phyloP scores from a whole-genome alignment of 495 filamentous ascomycete species.

The Talaromyces adpressus region DNA sequence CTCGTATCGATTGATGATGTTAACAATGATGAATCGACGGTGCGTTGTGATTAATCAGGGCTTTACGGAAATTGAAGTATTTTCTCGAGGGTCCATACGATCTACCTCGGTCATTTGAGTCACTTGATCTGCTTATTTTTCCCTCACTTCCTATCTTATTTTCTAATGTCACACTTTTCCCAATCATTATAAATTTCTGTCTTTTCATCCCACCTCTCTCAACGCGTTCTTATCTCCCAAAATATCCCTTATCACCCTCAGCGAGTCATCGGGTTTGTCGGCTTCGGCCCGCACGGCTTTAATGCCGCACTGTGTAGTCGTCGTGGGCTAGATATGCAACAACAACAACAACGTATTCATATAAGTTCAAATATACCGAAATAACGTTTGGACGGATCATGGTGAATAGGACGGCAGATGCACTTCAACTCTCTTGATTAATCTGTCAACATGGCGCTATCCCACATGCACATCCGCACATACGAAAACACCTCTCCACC shows the following conservation, averaged over 20 bases:
- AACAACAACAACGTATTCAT: background rate
- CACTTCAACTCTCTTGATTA: background rate
- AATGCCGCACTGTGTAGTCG: background rate
- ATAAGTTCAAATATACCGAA: background rate
- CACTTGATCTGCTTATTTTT: no score
- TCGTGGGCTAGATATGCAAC: background rate
- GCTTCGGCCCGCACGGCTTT: conserved; percentile 14
- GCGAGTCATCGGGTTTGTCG: conserved; percentile 8
- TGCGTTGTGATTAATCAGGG: no score
- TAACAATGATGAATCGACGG: no score
- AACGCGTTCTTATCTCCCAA: background rate
- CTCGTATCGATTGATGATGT: no score
- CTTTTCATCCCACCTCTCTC: background rate
- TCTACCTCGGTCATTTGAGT: no score
- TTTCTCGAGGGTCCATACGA: no score
- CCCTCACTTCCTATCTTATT: no score
- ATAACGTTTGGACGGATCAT: background rate
- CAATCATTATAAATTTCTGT: background rate
- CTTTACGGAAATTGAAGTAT: no score
- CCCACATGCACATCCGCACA: conserved; percentile 12
- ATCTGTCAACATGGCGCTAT: conserved; percentile 2
- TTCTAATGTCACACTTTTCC: background rate
- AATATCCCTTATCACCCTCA: background rate
- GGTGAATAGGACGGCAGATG: background rate
- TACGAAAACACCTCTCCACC: conserved; percentile 14